phyloP scores from a whole-genome alignment of 108 stramenopile species.

The Poteriospumella lacustris region DNA sequence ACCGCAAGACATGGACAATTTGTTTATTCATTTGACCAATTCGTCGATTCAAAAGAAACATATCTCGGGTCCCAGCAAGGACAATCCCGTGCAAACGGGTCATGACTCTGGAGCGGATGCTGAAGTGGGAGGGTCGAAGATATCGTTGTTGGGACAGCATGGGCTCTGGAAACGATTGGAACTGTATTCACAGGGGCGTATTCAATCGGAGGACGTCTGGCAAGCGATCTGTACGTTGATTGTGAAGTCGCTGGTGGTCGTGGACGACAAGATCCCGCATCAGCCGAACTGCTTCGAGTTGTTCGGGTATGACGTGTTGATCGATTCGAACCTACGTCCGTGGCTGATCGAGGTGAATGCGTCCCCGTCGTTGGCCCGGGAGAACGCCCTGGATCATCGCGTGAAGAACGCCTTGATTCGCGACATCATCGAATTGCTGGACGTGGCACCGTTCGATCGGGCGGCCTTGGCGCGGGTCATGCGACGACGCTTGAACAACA shows the following conservation, averaged over 20 bases:
- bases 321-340: slow-evolving; percentile 50
- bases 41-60: slow-evolving; percentile 45
- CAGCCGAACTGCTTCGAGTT: slow-evolving; percentile 61
- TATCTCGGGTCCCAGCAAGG: neutral
- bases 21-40: slow-evolving; percentile 57
- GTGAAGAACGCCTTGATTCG: slow-evolving; percentile 49
- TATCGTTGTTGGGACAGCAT: neutral
- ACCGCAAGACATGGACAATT: slow-evolving; percentile 31
- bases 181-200: too few species aligned
- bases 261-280: slow-evolving; percentile 58
- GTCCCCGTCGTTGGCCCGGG: slow-evolving; percentile 54
- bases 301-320: slow-evolving; percentile 60
- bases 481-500: neutral
- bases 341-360: slow-evolving; percentile 62
- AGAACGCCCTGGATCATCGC: slow-evolving; percentile 39
- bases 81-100: neutral
- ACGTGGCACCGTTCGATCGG: slow-evolving; percentile 45
- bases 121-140: slow-evolving; percentile 15
- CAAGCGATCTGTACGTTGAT: slow-evolving; percentile 34
- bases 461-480: neutral
- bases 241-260: slow-evolving; percentile 59
- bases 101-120: neutral
- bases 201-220: slow-evolving; percentile 43
- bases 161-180: slow-evolving; percentile 42
- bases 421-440: slow-evolving; percentile 50